Conservation (phyloP, 768 basidiomycete genomes). For the Xerocomellus dryophilus region DNA sequence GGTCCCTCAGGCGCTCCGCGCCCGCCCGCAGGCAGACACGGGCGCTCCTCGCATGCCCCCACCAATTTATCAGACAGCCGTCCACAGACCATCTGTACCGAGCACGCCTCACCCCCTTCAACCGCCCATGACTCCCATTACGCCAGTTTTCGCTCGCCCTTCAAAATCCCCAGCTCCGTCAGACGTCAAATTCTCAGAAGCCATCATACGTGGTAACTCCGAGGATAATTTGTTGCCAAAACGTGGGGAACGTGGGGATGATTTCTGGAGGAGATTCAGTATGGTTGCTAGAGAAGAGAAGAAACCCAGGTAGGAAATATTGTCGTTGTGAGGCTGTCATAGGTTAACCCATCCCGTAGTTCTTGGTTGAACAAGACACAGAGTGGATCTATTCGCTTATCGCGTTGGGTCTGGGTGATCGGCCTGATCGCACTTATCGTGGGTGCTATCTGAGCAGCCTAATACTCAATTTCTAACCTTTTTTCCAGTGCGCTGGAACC, state of each 20-base stretch:
- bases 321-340: not conserved
- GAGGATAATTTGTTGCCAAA: constrained; percentile 67
- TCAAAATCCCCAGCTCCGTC: constrained; percentile 34
- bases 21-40: constrained; percentile 18
- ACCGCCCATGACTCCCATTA: constrained; percentile 75
- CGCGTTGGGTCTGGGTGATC: constrained; percentile 68
- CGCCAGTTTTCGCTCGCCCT: constrained; percentile 73
- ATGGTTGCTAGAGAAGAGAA: constrained; percentile 74
- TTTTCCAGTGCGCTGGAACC: constrained; percentile 44
- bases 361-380: constrained; percentile 69
- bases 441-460: constrained; percentile 19
- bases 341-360: constrained; percentile 31
- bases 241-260: constrained; percentile 72
- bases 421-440: constrained; percentile 59
- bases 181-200: constrained; percentile 48
- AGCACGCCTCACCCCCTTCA: constrained; percentile 69
- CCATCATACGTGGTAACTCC: constrained; percentile 63
- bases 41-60: constrained; percentile 28
- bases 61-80: constrained; percentile 33
- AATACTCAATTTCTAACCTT: not conserved
- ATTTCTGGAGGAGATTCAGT: constrained; percentile 85
- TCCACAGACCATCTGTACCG: constrained; percentile 38
- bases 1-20: constrained; percentile 27
- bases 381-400: constrained; percentile 47
- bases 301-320: constrained; percentile 42